These are phyloP conservation scores for Suhomyces guaymorum DNA, from an alignment of 1,139 yeast genomes.

Conservation along the genomic window DNA sequence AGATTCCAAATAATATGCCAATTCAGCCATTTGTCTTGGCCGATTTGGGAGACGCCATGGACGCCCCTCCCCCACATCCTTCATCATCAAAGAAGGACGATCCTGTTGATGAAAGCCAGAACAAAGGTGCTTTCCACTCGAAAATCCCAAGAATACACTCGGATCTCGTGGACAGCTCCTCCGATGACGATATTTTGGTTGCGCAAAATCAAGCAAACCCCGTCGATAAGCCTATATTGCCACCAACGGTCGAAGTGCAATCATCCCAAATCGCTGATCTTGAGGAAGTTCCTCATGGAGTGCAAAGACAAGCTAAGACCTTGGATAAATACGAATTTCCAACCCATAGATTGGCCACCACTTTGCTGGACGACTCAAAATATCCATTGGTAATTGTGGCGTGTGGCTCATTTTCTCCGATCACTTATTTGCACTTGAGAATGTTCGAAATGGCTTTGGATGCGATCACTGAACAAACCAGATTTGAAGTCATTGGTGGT, in stretches of 20 bases:
- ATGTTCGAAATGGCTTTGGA: slow-evolving; percentile 99
- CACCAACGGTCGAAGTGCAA: slow-evolving; percentile 53
- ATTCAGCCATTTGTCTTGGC: slow-evolving; percentile 75
- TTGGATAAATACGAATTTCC: slow-evolving; percentile 77
- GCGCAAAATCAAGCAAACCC: not conserved
- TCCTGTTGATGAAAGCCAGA: slow-evolving; percentile 14
- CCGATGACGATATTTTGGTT: slow-evolving; percentile 30
- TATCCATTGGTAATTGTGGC: slow-evolving; percentile 93
- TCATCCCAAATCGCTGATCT: slow-evolving; percentile 83
- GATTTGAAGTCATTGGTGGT: slow-evolving; percentile 95
- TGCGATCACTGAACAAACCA: slow-evolving; percentile 86
- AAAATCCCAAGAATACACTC: slow-evolving; percentile 47
- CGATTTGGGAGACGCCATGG: slow-evolving; percentile 68
- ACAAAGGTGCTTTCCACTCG: slow-evolving; percentile 27
- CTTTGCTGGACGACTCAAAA: slow-evolving; percentile 71
- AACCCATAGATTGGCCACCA: slow-evolving; percentile 75
- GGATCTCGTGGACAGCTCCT: slow-evolving; percentile 37
- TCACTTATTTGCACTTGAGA: slow-evolving; percentile 88
- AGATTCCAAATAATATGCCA: slow-evolving; percentile 75
- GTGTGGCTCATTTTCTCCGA: slow-evolving; percentile 96
- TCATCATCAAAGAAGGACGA: slow-evolving; percentile 19
- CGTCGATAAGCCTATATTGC: slow-evolving; percentile 24
- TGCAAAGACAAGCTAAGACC: slow-evolving; percentile 77
- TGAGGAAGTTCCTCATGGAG: slow-evolving; percentile 95
- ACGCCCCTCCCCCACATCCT: slow-evolving; percentile 70